Conservation (phyloP, 805 yeast genomes). For the Kazachstania bromeliacearum region DNA sequence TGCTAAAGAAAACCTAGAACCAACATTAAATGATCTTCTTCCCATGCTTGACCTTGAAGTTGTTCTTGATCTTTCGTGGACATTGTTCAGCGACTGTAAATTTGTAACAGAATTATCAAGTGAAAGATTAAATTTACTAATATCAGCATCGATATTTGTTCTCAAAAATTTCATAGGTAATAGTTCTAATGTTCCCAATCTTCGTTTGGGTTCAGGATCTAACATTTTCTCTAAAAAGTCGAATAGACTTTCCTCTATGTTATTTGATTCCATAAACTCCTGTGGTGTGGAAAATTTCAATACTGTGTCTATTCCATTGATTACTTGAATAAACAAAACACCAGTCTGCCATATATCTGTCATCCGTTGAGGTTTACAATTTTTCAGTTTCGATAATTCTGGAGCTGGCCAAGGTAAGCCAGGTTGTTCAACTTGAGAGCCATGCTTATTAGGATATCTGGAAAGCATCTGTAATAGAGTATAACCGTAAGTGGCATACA, state of each 20-base stretch:
- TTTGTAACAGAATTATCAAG: constrained; percentile 7
- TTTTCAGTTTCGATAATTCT: constrained; percentile 38
- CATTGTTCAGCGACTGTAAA: background rate
- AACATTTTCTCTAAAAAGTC: constrained; percentile 64
- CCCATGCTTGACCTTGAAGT: constrained; percentile 21
- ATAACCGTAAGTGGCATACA: constrained; percentile 52
- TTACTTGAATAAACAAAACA: constrained; percentile 56
- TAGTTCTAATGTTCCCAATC: constrained; percentile 78
- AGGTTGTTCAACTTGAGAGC: constrained; percentile 15
- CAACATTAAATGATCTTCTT: constrained; percentile 36
- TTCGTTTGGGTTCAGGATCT: constrained; percentile 51
- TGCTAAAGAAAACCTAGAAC: constrained; percentile 29
- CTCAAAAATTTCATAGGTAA: constrained; percentile 77
- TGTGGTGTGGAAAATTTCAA: constrained; percentile 50
- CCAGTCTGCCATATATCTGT: constrained; percentile 95
- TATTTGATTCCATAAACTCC: constrained; percentile 44
- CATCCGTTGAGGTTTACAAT: constrained; percentile 53
- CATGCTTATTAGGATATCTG: constrained; percentile 30
- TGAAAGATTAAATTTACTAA: constrained; percentile 21
- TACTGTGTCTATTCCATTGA: constrained; percentile 49
- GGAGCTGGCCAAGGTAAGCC: constrained; percentile 66
- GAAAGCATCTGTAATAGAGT: constrained; percentile 35
- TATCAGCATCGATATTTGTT: constrained; percentile 44
- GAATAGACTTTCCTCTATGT: constrained; percentile 47
- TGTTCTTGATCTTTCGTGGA: constrained; percentile 11